phyloP scores from a whole-genome alignment of 2,329 filamentous ascomycete species.

The Colletotrichum viniferum region DNA sequence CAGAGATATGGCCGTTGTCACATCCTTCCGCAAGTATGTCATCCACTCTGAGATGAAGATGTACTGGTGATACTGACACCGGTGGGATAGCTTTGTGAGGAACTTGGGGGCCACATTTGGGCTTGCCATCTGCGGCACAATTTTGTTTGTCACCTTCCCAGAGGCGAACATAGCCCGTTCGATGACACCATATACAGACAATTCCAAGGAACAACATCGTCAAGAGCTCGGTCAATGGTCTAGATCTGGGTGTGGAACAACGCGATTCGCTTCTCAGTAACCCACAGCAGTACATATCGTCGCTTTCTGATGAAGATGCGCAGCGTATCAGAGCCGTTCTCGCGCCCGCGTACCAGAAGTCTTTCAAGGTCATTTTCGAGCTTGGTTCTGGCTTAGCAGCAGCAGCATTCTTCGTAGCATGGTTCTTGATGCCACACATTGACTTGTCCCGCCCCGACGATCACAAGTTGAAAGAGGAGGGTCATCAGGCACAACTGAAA shows the following conservation, averaged over 20 bases:
- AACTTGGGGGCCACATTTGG: conserved; percentile 44
- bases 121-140: conserved; percentile 42
- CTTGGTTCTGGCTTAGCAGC: conserved; percentile 38
- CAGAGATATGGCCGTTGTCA: conserved; percentile 48
- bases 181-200: background rate
- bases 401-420: conserved; percentile 39
- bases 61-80: background rate
- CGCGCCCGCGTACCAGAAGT: conserved; percentile 38
- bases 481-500: background rate
- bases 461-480: conserved; percentile 34
- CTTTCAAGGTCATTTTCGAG: conserved; percentile 42
- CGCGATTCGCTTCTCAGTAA: conserved; percentile 33
- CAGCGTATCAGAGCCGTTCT: conserved; percentile 33
- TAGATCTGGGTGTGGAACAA: conserved; percentile 26
- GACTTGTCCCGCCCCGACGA: conserved; percentile 41
- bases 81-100: conserved; percentile 37
- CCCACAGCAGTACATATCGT: conserved; percentile 35
- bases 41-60: background rate
- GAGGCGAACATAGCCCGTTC: background rate
- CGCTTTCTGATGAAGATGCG: conserved; percentile 31
- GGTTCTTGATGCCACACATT: conserved; percentile 43
- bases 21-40: conserved; percentile 45
- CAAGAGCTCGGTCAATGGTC: conserved; percentile 27
- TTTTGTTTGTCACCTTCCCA: conserved; percentile 32
- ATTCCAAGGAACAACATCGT: conserved; percentile 42